Evolutionary conservation across 2,329 filamentous ascomycete species (phyloP).

Genomic region (Lasiodiplodia citricola): DNA sequence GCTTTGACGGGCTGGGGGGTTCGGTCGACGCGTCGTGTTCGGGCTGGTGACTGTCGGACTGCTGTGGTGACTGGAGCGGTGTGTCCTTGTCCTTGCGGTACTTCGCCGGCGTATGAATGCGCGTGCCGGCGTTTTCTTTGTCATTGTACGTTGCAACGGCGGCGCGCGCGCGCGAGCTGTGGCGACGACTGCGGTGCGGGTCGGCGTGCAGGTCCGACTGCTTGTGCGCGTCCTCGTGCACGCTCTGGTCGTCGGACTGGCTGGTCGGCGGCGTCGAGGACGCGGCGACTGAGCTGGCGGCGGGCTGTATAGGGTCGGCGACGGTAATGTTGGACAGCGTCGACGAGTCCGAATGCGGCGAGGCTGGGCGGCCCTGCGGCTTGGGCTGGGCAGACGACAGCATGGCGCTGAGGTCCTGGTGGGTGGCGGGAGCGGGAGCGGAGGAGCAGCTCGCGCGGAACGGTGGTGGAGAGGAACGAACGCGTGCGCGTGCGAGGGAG

Average conservation of each 20-base stretch:
- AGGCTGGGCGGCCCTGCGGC: constrained; percentile 10
- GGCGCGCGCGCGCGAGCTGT: constrained; percentile 61
- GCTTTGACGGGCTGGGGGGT: constrained; percentile 30
- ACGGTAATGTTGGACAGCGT: constrained; percentile 50
- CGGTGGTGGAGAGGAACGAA: constrained; percentile 14
- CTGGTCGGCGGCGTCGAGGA: constrained; percentile 70
- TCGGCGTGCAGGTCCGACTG: background rate
- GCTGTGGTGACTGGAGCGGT: constrained; percentile 14
- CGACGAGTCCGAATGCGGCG: constrained; percentile 38
- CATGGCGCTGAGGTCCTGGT: constrained; percentile 12
- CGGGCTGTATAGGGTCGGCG: constrained; percentile 37
- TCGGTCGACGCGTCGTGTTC: constrained; percentile 34
- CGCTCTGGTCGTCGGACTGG: constrained; percentile 65
- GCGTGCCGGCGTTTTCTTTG: constrained; percentile 66
- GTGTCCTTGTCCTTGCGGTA: constrained; percentile 39
- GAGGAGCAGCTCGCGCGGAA: constrained; percentile 22
- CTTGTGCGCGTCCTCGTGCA: constrained; percentile 48
- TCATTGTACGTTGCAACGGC: constrained; percentile 71
- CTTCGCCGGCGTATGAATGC: constrained; percentile 60
- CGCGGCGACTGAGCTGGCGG: constrained; percentile 55
- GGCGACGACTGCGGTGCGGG: constrained; percentile 33
- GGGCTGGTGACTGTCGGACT: constrained; percentile 31
- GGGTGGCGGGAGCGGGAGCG: constrained; percentile 8
- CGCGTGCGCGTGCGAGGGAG: constrained; percentile 24
- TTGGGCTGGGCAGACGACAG: constrained; percentile 10